phyloP scores from a whole-genome alignment of 176 grass and related monocot species.

The Calamus simplicifolius region DNA sequence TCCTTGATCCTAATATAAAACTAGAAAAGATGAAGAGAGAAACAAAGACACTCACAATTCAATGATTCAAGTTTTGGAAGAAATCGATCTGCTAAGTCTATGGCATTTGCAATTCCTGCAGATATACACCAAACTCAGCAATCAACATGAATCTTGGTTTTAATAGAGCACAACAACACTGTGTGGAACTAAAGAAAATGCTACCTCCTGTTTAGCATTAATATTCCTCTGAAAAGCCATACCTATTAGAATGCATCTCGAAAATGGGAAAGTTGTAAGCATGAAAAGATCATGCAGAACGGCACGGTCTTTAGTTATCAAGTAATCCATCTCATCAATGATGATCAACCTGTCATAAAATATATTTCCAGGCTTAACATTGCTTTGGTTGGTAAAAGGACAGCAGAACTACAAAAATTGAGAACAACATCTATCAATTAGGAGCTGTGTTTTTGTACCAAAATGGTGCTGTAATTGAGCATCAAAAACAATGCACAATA shows the following conservation, averaged over 20 bases:
- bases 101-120: slow-evolving; percentile 94
- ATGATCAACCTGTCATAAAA: slow-evolving; percentile 57
- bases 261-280: slow-evolving; percentile 73
- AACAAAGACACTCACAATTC: slow-evolving; percentile 50
- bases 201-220: neutral
- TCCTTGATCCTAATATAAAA: slow-evolving; percentile 7
- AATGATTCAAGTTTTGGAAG: slow-evolving; percentile 89
- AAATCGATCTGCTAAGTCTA: slow-evolving; percentile 87
- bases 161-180: too few species aligned
- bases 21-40: neutral
- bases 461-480: too few species aligned
- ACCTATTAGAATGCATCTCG: slow-evolving; percentile 89
- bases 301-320: slow-evolving; percentile 73
- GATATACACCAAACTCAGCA: slow-evolving; percentile 1
- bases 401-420: too few species aligned
- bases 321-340: slow-evolving; percentile 95
- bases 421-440: too few species aligned
- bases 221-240: neutral
- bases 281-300: slow-evolving; percentile 98
- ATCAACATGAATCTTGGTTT: too few species aligned
- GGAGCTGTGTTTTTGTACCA: too few species aligned
- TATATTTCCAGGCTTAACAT: neutral
- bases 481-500: neutral
- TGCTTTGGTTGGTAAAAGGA: too few species aligned
- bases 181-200: too few species aligned